Base-by-base conservation (phyloP, 2,329 filamentous ascomycete genomes). In the Metarhizium humberi region DNA sequence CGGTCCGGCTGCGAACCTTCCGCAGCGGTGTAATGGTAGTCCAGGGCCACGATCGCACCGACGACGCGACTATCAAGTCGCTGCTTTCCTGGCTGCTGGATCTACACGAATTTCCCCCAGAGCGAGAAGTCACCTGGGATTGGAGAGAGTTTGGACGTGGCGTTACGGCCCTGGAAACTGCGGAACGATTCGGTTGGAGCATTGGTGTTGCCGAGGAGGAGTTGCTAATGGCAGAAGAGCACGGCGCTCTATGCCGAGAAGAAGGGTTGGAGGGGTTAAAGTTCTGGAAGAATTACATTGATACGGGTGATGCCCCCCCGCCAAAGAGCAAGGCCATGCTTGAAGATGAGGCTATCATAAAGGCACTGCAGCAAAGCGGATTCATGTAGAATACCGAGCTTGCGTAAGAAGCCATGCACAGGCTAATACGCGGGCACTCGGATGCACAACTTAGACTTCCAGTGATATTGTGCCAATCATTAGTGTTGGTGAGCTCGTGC, bases 201-300 rank as follows among this genome's bases (percentile, higher is more conserved):
- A 87, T 99, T 7, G 94, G 94, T 8, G 92, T 99, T 25, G 94
- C 94, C 1, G 88, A 87, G 57, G 94, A 97, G 69, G 94, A 99
- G 72, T 77, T 99, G 13, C 89, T 96, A 67, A 96, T 99, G 92
- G 92, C 92, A 0, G 94, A 99, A 70, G 92, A 97, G 68, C 84
- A 81, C 55, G 94, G 94, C 0, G 83, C 85, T 3, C 69, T 99
- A 20, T 97, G 92, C 68, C 85, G 94, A 50, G 94, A 99, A 68
- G 92, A 95, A 64, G 87, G 90, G 4, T 82, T 97, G 14, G 92
- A 96, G 68, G 94, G 94, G 0, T 76, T 95, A 50, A 87, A 87
- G 64, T 99, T 95, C 70, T 99, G 94, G 94, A 85, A 88, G 71
- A 99, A 99, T 65, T 80, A 77, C 56, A 81, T 84, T 55, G 74